Percentiles rank a stretch among this genome's conserved stretches.
Conservation (phyloP, 257 asterid species). For the Orobanche coerulescens region DNA sequence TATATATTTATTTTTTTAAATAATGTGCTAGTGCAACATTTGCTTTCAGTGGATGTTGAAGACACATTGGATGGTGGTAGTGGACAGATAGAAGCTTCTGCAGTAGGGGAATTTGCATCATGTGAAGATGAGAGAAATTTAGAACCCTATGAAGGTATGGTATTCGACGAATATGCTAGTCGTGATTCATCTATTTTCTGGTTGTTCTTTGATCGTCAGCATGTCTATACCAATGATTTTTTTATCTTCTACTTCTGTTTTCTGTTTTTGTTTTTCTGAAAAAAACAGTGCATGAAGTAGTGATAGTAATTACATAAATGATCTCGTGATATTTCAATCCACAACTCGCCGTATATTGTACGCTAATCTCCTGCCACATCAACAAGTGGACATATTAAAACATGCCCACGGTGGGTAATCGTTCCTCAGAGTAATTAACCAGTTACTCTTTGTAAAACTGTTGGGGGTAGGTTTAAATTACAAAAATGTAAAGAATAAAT, state of each 20-base stretch:
- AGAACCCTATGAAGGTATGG: constrained; percentile 64
- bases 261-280: too few species aligned
- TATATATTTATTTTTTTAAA: too few species aligned
- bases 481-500: not conserved
- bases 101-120: constrained; percentile 26
- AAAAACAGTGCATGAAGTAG: too few species aligned
- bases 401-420: too few species aligned
- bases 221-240: constrained; percentile 30
- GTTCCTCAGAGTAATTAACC: not conserved
- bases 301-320: not conserved
- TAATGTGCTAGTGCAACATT: constrained; percentile 19
- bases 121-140: constrained; percentile 29
- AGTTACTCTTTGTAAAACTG: not conserved
- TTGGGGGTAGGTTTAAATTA: not conserved
- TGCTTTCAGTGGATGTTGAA: constrained; percentile 40
- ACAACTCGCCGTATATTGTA: too few species aligned
- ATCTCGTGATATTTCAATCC: too few species aligned
- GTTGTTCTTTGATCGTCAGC: constrained; percentile 48
- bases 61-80: constrained; percentile 28
- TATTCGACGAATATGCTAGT: constrained; percentile 53
- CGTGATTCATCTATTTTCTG: too few species aligned
- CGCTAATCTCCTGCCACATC: too few species aligned
- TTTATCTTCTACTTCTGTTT: too few species aligned
- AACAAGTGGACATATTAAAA: too few species aligned
- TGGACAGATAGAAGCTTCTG: constrained; percentile 36